Evolutionary conservation across 2,329 filamentous ascomycete genomes (phyloP), one percentile per base, ranked within the genome.

Genomic region (Colletotrichum phormii): DNA sequence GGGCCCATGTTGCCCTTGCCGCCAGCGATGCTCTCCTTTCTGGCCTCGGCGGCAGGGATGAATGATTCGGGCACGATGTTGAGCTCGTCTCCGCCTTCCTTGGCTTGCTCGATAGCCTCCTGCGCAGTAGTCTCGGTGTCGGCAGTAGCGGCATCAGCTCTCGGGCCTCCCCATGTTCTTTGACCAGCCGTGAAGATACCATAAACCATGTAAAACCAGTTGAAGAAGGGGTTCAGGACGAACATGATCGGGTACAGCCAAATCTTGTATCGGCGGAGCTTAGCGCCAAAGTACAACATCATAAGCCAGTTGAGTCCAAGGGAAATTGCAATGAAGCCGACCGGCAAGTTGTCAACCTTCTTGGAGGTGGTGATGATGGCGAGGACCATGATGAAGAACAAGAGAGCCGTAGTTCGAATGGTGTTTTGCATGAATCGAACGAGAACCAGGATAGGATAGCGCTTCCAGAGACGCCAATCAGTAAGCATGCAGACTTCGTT

Each of bases 401-500:
- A 89, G 54, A 98, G 86, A 0, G 95, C 95, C 0, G 96, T 99
- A 2, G 96, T 98, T 72, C 97, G 91, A 78, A 98, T 98, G 1
- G 95, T 98, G 84, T 98, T 97, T 78, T 98, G 95, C 89, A 97
- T 94, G 82, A 98, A 97, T 49, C 96, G 92, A 53, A 98, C 92
- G 49, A 97, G 79, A 63, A 95, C 92, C 55, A 99, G 88, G 64
- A 98, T 88, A 0, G 97, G 95, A 82, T 98, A 98, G 64, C 94
- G 90, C 81, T 90, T 93, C 96, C 96, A 98, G 33, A 98, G 87
- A 72, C 97, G 91, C 82, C 94, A 91, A 83, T 98, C 96, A 1
- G 97, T 98, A 84, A 99, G 86, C 97, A 98, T 98, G 84, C 95
- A 98, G 8, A 95, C 96, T 82, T 98, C 96, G 82, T 99, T 99